phyloP scores from a whole-genome alignment of 2,329 filamentous ascomycete genomes.

The Fusarium albidum region DNA sequence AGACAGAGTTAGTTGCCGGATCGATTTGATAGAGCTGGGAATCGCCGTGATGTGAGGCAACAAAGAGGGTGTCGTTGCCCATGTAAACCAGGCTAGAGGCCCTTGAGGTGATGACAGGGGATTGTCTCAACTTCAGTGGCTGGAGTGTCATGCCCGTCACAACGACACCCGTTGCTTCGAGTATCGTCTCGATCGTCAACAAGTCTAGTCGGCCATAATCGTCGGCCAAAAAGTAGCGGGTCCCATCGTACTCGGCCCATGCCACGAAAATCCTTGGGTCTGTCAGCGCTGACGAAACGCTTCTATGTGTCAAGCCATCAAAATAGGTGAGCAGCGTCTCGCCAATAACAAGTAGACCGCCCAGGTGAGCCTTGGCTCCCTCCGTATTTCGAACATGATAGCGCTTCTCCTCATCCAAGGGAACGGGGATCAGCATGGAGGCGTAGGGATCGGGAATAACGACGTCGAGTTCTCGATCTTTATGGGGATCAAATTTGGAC shows the following conservation, averaged over 20 bases:
- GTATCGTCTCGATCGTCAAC: slow-evolving; percentile 76
- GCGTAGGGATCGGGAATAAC: slow-evolving; percentile 64
- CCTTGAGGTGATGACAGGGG: slow-evolving; percentile 65
- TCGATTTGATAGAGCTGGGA: slow-evolving; percentile 79
- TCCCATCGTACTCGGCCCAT: slow-evolving; percentile 85
- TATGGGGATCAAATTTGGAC: slow-evolving; percentile 62
- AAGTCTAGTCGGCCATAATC: slow-evolving; percentile 88
- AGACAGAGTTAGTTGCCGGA: slow-evolving; percentile 54
- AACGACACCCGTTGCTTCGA: slow-evolving; percentile 70
- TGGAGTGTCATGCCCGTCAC: slow-evolving; percentile 78
- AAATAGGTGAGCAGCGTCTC: slow-evolving; percentile 87
- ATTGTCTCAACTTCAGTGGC: slow-evolving; percentile 42
- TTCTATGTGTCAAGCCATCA: slow-evolving; percentile 76
- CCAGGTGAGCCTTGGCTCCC: slow-evolving; percentile 64
- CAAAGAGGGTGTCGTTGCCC: slow-evolving; percentile 75
- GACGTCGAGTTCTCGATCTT: slow-evolving; percentile 63
- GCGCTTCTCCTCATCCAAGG: slow-evolving; percentile 64
- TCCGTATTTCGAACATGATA: slow-evolving; percentile 66
- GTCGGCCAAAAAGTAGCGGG: slow-evolving; percentile 87
- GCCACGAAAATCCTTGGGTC: slow-evolving; percentile 89
- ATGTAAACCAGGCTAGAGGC: slow-evolving; percentile 84
- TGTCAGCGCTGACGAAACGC: slow-evolving; percentile 69
- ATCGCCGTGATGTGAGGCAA: slow-evolving; percentile 93
- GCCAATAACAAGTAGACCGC: slow-evolving; percentile 77
- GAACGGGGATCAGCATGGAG: slow-evolving; percentile 69